A percentile compares a stretch with the other conserved stretches of the same genome.
Evolutionary conservation across 1,284 basidiomycete genomes (phyloP).

Genomic region (Leccinum ponderosum): DNA sequence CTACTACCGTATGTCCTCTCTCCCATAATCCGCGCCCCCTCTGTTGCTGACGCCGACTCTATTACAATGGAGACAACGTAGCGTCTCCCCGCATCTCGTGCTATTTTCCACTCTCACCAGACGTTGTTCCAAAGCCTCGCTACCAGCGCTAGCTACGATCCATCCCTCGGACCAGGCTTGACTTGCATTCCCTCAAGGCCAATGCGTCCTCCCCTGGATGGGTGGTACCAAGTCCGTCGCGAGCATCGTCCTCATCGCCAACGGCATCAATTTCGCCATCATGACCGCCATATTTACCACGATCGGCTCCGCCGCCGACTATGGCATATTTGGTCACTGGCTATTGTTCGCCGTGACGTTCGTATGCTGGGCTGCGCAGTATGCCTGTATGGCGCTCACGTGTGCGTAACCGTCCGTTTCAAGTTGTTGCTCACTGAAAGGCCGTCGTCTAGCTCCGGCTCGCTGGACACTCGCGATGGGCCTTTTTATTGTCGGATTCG

Average conservation of each 20-base stretch:
- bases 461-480: constrained; percentile 78
- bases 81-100: not conserved
- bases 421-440: not conserved
- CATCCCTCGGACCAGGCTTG: constrained; percentile 62
- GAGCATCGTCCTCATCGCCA: constrained; percentile 73
- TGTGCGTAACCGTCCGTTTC: constrained; percentile 38
- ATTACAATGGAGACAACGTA: constrained; percentile 74
- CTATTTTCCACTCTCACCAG: constrained; percentile 28
- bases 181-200: constrained; percentile 64
- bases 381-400: constrained; percentile 72
- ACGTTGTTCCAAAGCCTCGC: constrained; percentile 76
- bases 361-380: constrained; percentile 80
- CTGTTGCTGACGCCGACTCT: constrained; percentile 34
- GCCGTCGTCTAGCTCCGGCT: constrained; percentile 46
- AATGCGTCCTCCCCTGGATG: constrained; percentile 74
- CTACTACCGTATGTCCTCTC: constrained; percentile 55
- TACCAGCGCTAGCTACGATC: constrained; percentile 68
- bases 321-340: constrained; percentile 78
- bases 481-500: constrained; percentile 81
- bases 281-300: constrained; percentile 83
- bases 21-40: constrained; percentile 9
- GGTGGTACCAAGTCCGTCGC: constrained; percentile 69
- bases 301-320: constrained; percentile 80
- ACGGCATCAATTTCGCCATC: constrained; percentile 75
- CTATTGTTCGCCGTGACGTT: constrained; percentile 70